Base-by-base conservation (phyloP, 163 green algal genomes). In the Scenedesmus sp. region DNA sequence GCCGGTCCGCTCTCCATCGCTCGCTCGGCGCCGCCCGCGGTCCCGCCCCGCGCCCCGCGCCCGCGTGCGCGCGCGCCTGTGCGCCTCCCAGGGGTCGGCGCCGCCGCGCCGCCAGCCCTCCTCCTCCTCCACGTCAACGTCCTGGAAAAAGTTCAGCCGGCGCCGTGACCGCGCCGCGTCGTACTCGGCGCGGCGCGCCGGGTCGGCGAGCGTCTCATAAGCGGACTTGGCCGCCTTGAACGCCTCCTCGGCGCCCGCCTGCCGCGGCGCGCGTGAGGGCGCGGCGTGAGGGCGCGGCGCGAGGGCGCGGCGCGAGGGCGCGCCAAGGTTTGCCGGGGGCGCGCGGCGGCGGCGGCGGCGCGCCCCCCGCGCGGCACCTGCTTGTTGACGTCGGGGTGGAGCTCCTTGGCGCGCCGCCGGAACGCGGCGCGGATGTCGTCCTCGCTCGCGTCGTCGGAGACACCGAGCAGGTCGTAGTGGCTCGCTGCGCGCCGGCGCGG, bases 381-480 rank as follows among this genome's bases (percentile, higher is more conserved):
- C 58, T 95, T 96, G 80, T 97, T 97, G 14, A 98, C 94, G 66
- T 98, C 94, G 54, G 94, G 95, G 71, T 98, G 95, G n/a, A 97
- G 86, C 77, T 97, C 95, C 29, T 97, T 87, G 0, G 95, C 95
- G 13, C 90, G 87, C 73, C 92, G 92, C 22, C 93, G 86, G 79
- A 92, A 98, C 0, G 95, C 93, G 3, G 70, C 62, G 80, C 97
- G 98, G 64, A 98, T 92, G 13, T 96, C 92, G 2, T 91, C 88
- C 1, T 84, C 50, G 14, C 47, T 87, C 20, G 92, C 90, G 22
- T 36, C 64, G 17, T 70, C 47, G 2, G 48, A 1, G 0, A 98
- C 85, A 24, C 89, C 92, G 34, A 98, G 81, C 6, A 97, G 51
- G 33, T 90, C 86, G 58, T 94, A 94, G 17, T 89, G 81, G 69